Percentiles rank a stretch among this genome's conserved stretches.
Conservation (phyloP, 2,329 filamentous ascomycete genomes). For the Dryadomyces quercus-mongolicae region DNA sequence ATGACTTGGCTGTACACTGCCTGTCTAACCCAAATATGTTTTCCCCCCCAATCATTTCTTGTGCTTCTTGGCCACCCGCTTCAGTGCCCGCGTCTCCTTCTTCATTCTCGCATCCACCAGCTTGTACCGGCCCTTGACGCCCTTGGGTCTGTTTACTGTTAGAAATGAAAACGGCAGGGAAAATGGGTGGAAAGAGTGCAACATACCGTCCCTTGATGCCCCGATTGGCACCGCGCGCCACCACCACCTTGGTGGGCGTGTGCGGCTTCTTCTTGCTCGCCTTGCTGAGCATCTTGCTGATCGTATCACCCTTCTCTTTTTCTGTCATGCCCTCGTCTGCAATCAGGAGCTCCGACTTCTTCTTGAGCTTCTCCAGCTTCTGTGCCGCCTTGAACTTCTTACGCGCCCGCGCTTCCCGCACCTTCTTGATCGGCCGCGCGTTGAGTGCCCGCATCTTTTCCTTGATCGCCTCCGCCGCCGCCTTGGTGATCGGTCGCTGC, state of each 20-base stretch:
- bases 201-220: slow-evolving; percentile 55
- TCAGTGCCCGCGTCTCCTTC: slow-evolving; percentile 86
- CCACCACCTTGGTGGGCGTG: slow-evolving; percentile 74
- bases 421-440: slow-evolving; percentile 96
- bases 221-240: slow-evolving; percentile 72
- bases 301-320: slow-evolving; percentile 85
- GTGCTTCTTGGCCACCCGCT: slow-evolving; percentile 58
- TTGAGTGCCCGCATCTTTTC: slow-evolving; percentile 90
- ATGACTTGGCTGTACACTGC: neutral
- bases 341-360: slow-evolving; percentile 84
- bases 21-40: neutral
- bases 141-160: slow-evolving; percentile 51
- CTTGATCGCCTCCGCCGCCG: slow-evolving; percentile 81
- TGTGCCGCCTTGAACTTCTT: slow-evolving; percentile 96
- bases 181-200: neutral
- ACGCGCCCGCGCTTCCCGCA: slow-evolving; percentile 85
- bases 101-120: slow-evolving; percentile 93
- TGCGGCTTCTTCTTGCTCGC: slow-evolving; percentile 79
- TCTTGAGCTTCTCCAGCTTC: slow-evolving; percentile 84
- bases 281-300: slow-evolving; percentile 68
- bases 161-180: neutral
- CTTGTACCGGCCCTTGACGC: slow-evolving; percentile 93
- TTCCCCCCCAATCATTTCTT: slow-evolving; percentile 23
- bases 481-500: slow-evolving; percentile 82
- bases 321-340: slow-evolving; percentile 90